Evolutionary conservation across 2,329 filamentous ascomycete genomes (phyloP), one percentile per base, ranked within the genome.

Genomic region (Pestalotiopsis sp.): DNA sequence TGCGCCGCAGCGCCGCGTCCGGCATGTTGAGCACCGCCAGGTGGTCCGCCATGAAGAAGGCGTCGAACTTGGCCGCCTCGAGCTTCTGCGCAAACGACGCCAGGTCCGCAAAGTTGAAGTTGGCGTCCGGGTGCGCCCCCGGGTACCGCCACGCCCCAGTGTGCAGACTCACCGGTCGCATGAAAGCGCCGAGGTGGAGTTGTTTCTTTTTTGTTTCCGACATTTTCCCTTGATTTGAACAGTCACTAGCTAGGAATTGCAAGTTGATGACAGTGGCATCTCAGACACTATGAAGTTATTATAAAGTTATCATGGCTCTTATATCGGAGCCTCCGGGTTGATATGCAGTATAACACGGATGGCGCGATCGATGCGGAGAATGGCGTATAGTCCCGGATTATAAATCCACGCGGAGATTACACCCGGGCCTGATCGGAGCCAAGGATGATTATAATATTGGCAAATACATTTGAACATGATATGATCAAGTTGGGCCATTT

Each of bases 91-190:
- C 86, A 71, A 88, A 88, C 0, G 81, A 80, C 61, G 83, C 84
- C 4, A 88, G 77, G 70, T 88, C 85, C 23, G 78, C 76, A 14
- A 88, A 80, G 71, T 87, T 87, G 82, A 88, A 88, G 77, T 88
- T 89, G 66, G 86, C 86, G 67, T 88, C 86, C 0, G 86, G 80
- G 67, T 85, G 86, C 0, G 86, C 78, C 3, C 84, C 84, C 0
- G 86, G 86, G 70, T 88, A 88, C 5, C 86, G 80, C 86, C 86
- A 88, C 71, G 86, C 86, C 39, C 87, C 85, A 2, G 85, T 86
- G 70, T 89, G 86, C 11, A 88, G 77, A 60, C 82, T 85, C 2
- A 89, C 85, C 1, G 86, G 87, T 20, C 87, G 84, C 86, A 89
- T 88, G 69, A 88, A 89, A 0, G 86, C 87, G 2, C 87, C 88